Base-by-base conservation (phyloP, 1,139 yeast species). In the Lodderomyces beijingensis region DNA sequence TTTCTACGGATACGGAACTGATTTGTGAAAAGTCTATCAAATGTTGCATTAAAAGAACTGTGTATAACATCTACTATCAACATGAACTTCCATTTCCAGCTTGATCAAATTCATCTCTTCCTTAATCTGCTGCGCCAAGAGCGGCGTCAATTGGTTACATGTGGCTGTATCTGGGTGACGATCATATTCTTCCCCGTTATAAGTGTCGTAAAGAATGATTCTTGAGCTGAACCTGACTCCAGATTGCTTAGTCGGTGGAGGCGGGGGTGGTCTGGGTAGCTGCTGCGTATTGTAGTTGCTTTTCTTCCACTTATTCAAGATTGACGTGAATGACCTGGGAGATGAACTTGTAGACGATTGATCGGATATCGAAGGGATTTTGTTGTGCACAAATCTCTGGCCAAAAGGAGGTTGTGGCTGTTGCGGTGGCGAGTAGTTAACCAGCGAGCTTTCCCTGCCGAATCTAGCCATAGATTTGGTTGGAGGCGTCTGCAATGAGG, bases 141-240 rank as follows among this genome's bases (percentile, higher is more conserved):
- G 65, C 4, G 97, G 96, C 1, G 96, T 89, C 56, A 89, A 67
- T 51, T 83, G 88, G 57, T 89, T 88, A 62, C 97, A 89, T 1
- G 97, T 88, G 4, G 95, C 95, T 27, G 82, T 70, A 44, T 88
- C 97, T 0, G 97, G 96, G 43, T 83, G 88, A 48, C 98, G 77
- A 55, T 91, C 97, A 54, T 91, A 91, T 45, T 86, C 96, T 12
- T 75, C 79, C 30, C 82, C 80, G 40, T 83, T 75, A 55, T 84
- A 88, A 0, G 96, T 91, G 42, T 88, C 95, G 57, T 81, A 91
- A 31, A 91, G 71, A 9, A 87, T 75, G 43, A 91, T 86, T 47
- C 88, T 71, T 1, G 95, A 81, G 3, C 95, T 82, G 56, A 91
- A 91, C 30, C 77, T 61, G n/a, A 91, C 95, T 11, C 63, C 59